phyloP scores from a whole-genome alignment of 371 early-diverging fungal species.

The Blastocladiella emersonii region DNA sequence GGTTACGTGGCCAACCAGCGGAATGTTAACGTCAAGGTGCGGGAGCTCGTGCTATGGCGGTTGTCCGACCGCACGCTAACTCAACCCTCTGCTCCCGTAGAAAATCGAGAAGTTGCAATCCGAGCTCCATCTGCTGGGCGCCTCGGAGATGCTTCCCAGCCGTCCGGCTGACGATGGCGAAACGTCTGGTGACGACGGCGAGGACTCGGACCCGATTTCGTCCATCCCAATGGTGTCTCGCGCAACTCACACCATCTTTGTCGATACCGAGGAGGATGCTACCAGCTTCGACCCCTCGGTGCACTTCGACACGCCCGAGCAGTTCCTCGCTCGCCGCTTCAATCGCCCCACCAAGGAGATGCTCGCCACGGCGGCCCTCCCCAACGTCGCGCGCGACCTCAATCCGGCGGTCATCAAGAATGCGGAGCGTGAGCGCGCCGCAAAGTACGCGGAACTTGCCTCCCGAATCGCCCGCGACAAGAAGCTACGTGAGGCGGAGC shows the following conservation, averaged over 20 bases:
- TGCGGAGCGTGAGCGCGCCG: slow-evolving; percentile 33
- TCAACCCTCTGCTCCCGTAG: slow-evolving; percentile 12
- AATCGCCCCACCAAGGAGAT: slow-evolving; percentile 53
- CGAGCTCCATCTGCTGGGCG: slow-evolving; percentile 44
- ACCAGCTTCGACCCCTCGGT: slow-evolving; percentile 30
- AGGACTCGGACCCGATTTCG: too few relatives aligned
- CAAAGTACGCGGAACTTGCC: slow-evolving; percentile 47
- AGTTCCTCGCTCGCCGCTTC: slow-evolving; percentile 62
- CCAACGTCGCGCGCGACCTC: slow-evolving; percentile 11
- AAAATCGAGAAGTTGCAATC: slow-evolving; percentile 59
- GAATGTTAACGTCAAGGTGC: slow-evolving; percentile 58
- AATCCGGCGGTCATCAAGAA: slow-evolving; percentile 8
- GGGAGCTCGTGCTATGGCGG: not conserved
- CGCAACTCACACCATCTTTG: slow-evolving; percentile 75
- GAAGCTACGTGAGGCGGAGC: slow-evolving; percentile 49
- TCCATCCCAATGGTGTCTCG: slow-evolving; percentile 21
- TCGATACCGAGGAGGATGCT: slow-evolving; percentile 58
- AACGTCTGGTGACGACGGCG: slow-evolving; percentile 23
- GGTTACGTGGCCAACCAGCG: slow-evolving; percentile 68
- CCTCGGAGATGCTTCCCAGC: slow-evolving; percentile 14
- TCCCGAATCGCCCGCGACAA: slow-evolving; percentile 66
- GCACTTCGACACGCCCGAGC: slow-evolving; percentile 71
- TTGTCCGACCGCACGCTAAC: not conserved
- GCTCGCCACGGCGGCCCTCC: slow-evolving; percentile 33
- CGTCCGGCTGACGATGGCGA: slow-evolving; percentile 5